A percentile compares a stretch with the other conserved stretches of the same genome.
Evolutionary conservation across 2,329 filamentous ascomycete species (phyloP).

Genomic region (Paecilomyces fulvus): DNA sequence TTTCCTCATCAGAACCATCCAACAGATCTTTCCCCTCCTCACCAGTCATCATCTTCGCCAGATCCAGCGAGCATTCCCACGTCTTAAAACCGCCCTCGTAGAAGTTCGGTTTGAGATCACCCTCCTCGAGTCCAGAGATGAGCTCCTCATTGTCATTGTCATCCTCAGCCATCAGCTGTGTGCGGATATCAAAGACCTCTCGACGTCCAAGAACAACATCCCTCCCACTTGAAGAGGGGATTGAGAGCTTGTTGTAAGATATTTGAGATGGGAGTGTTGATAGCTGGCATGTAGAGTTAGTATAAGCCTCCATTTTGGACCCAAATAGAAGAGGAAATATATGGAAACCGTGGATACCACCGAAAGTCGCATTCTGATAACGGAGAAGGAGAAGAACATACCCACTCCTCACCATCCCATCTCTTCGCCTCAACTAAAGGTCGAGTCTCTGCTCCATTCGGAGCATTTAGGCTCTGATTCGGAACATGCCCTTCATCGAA

Average conservation of each 20-base stretch:
- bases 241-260: slow-evolving; percentile 46
- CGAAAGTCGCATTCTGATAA: background rate
- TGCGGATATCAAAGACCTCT: slow-evolving; percentile 55
- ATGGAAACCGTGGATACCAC: background rate
- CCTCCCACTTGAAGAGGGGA: slow-evolving; percentile 19
- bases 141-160: slow-evolving; percentile 37
- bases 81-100: slow-evolving; percentile 64
- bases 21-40: slow-evolving; percentile 9
- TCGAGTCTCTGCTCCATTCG: background rate
- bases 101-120: slow-evolving; percentile 51
- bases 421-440: slow-evolving; percentile 25
- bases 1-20: slow-evolving; percentile 13
- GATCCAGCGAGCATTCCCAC: slow-evolving; percentile 57
- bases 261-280: slow-evolving; percentile 50
- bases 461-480: background rate
- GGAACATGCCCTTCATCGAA: slow-evolving; percentile 3
- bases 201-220: slow-evolving; percentile 42
- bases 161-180: slow-evolving; percentile 55
- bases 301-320: background rate
- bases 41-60: slow-evolving; percentile 35
- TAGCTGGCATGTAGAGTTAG: slow-evolving; percentile 32
- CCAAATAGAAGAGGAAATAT: too few relatives aligned
- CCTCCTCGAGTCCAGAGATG: slow-evolving; percentile 42
- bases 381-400: slow-evolving; percentile 24
- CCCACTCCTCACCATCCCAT: slow-evolving; percentile 41